These are phyloP conservation scores for Diversispora epigaea DNA, from an alignment of 192 early-diverging fungal species.

Conservation along the genomic window DNA sequence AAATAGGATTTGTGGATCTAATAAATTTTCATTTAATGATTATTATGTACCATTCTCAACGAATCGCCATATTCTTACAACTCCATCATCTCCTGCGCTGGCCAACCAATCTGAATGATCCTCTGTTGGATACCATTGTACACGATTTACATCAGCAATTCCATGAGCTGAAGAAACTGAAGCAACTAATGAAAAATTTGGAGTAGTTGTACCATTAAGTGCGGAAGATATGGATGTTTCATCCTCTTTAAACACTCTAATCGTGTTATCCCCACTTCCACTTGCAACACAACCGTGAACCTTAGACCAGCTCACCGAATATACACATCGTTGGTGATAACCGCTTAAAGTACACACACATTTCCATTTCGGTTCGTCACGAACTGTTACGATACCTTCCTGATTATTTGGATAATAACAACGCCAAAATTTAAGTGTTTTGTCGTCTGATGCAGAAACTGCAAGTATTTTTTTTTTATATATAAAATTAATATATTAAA, in stretches of 20 bases:
- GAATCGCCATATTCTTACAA: conserved; percentile 79
- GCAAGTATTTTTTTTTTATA: background rate
- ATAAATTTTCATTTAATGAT: no score
- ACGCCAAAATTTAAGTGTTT: conserved; percentile 80
- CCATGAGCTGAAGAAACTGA: conserved; percentile 74
- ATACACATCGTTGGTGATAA: conserved; percentile 83
- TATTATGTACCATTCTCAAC: conserved; percentile 1
- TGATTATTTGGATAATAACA: conserved; percentile 48
- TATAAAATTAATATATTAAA: background rate
- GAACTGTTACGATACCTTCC: conserved; percentile 50
- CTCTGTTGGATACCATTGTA: conserved; percentile 77
- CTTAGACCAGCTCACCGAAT: conserved; percentile 90
- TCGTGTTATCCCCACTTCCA: conserved; percentile 77
- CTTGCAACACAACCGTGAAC: conserved; percentile 73
- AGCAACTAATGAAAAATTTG: conserved; percentile 35
- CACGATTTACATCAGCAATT: conserved; percentile 85
- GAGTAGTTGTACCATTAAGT: background rate
- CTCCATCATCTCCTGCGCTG: conserved; percentile 89
- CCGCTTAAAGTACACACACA: conserved; percentile 67
- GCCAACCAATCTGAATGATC: conserved; percentile 69
- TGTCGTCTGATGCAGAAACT: conserved; percentile 87
- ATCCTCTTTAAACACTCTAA: conserved; percentile 62
- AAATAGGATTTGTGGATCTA: no score
- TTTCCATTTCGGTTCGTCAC: conserved; percentile 62
- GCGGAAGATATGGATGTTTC: background rate